Evolutionary conservation across 306 rosid species (phyloP), one percentile per base, ranked within the genome.

Genomic region (Echinosophora koreensis): DNA sequence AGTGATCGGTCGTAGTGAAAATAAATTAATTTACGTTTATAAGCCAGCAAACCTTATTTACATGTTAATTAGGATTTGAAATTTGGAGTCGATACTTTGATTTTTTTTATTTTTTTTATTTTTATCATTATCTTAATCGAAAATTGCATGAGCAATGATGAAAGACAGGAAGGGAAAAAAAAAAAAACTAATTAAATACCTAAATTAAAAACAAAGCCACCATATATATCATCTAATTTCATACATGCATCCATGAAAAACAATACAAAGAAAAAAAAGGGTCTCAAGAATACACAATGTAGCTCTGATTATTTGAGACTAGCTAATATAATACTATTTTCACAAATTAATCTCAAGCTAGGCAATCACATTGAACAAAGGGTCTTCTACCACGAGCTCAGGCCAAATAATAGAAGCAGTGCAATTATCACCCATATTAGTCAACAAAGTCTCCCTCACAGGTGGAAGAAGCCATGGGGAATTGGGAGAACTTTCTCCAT

Each of bases 351-450:
- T 30, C 41, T 27, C 3, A 73, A 60, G 56, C 72, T n/a, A n/a
- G n/a, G 82, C 34, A 69, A 85, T 81, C 69, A 83, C 84, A 66
- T 65, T 83, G 80, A 87, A 90, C 50, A 89, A 83, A 55, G 89
- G 79, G 66, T 92, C 92, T 11, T 92, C 91, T 11, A 89, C 79
- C 62, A 92, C 54, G 18, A 90, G 73, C 38, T 89, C 96, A 14
- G 92, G 86, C 94, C 94, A 92, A 51, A 78, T 74, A 4, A 83
- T 80, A 46, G 90, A 86, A 62, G 74, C 74, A 69, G 82, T 82
- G 69, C 91, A 86, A 57, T 76, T 82, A 64, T 86, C 88, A 0
- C 71, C 82, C 50, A 76, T 57, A 52, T 73, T 81, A 71, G 77
- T 67, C 66, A 74, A 37, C 30, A 76, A 68, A 66, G 55, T 18